Evolutionary conservation across 129 eudicot genomes (phyloP).

Genomic region (Tagetes patula): DNA sequence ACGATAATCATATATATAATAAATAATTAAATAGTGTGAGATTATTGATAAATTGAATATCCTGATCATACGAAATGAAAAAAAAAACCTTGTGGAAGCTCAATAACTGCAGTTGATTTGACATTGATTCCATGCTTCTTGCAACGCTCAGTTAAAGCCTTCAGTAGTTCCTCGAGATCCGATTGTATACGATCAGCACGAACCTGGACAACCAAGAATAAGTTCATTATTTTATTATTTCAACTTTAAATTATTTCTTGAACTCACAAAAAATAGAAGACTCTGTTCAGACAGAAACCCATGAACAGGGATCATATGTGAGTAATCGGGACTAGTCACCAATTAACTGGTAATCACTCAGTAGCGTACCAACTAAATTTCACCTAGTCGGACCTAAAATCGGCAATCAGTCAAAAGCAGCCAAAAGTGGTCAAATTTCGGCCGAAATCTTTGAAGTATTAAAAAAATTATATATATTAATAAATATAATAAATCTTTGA

Average conservation of each 20-base stretch:
- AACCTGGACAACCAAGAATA: constrained; percentile 49
- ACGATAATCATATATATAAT: background rate
- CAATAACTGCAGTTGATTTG: constrained; percentile 80
- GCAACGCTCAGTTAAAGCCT: constrained; percentile 80
- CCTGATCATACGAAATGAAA: background rate
- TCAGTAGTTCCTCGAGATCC: constrained; percentile 89
- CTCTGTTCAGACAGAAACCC: background rate
- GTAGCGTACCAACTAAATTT: too few relatives aligned
- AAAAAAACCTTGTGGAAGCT: constrained; percentile 77
- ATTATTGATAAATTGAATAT: background rate
- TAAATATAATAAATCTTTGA: too few relatives aligned
- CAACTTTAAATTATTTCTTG: background rate
- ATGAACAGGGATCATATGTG: background rate
- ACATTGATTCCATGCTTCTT: constrained; percentile 67
- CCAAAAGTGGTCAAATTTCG: too few relatives aligned
- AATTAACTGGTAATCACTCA: too few relatives aligned
- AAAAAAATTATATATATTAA: too few relatives aligned
- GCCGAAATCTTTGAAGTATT: too few relatives aligned
- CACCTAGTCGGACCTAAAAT: too few relatives aligned
- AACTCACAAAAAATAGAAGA: background rate
- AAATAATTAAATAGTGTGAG: background rate
- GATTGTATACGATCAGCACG: constrained; percentile 98
- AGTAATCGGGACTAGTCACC: background rate
- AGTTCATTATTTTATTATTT: background rate
- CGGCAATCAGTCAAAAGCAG: too few relatives aligned